phyloP scores from a whole-genome alignment of 2,329 filamentous ascomycete species.

The Fusarium sp. region DNA sequence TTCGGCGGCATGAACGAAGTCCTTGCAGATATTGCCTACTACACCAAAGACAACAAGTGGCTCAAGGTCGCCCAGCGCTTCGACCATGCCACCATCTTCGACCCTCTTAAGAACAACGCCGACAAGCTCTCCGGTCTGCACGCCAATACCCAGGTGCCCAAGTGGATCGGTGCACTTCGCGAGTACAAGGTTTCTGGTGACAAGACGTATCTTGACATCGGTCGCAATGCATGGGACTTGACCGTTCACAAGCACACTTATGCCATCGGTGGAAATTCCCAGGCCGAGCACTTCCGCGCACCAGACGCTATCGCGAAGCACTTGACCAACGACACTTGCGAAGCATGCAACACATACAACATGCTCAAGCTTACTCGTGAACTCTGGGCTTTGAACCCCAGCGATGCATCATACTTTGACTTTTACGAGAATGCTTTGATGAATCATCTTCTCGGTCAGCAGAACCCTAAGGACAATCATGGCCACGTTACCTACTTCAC shows the following conservation, averaged over 20 bases:
- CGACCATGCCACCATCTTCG: conserved; percentile 61
- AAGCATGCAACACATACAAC: conserved; percentile 67
- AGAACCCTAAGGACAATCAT: conserved; percentile 57
- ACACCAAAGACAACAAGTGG: conserved; percentile 60
- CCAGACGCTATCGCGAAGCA: conserved; percentile 60
- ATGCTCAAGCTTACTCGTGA: conserved; percentile 68
- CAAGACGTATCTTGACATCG: conserved; percentile 60
- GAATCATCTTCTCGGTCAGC: conserved; percentile 64
- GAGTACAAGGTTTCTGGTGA: conserved; percentile 63
- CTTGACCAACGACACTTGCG: conserved; percentile 60
- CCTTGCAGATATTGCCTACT: conserved; percentile 60
- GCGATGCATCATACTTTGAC: conserved; percentile 59
- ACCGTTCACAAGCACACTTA: conserved; percentile 61
- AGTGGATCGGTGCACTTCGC: conserved; percentile 63
- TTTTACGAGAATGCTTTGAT: conserved; percentile 64
- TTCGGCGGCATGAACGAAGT: conserved; percentile 67
- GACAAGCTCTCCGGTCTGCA: conserved; percentile 62
- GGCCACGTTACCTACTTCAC: conserved; percentile 67
- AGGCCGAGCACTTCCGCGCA: conserved; percentile 63
- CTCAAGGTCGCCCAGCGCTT: conserved; percentile 61
- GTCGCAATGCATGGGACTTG: conserved; percentile 62
- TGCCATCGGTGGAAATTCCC: conserved; percentile 66
- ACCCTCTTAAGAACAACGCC: conserved; percentile 59
- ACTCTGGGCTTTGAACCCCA: conserved; percentile 59
- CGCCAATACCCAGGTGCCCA: conserved; percentile 66